Evolutionary conservation across 2,329 filamentous ascomycete species (phyloP).

Genomic region (Ceratocystis cacaofunesta): DNA sequence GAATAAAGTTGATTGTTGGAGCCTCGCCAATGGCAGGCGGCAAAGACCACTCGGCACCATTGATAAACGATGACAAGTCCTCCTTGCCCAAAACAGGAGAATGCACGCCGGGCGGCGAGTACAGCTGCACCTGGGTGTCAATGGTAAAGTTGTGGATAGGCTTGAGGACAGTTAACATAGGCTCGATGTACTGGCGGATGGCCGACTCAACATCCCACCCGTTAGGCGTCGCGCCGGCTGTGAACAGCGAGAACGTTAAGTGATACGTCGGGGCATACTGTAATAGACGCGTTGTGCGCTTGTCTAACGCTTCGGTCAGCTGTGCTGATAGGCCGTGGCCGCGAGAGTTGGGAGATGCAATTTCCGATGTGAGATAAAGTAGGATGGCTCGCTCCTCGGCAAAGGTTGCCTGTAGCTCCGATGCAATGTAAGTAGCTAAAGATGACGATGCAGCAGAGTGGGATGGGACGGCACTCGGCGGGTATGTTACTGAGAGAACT

Average conservation of each 20-base stretch:
- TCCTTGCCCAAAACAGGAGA: conserved; percentile 59
- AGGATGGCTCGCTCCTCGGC: conserved; percentile 80
- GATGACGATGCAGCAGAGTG: conserved; percentile 50
- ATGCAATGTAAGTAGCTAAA: conserved; percentile 63
- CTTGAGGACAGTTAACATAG: conserved; percentile 62
- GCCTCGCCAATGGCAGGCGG: conserved; percentile 86
- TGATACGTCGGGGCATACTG: conserved; percentile 92
- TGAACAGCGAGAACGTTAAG: conserved; percentile 89
- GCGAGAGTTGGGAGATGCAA: conserved; percentile 35
- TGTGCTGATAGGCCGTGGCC: conserved; percentile 35
- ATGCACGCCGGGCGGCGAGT: conserved; percentile 56
- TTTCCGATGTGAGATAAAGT: conserved; percentile 53
- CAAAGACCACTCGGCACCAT: conserved; percentile 92
- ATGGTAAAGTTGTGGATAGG: conserved; percentile 90
- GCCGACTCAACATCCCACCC: conserved; percentile 84
- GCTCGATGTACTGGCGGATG: conserved; percentile 64
- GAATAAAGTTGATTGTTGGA: conserved; percentile 88
- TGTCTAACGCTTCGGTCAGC: conserved; percentile 41
- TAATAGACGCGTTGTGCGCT: conserved; percentile 68
- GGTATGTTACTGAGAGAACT: conserved; percentile 63
- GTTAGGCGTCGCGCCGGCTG: conserved; percentile 59
- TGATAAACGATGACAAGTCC: conserved; percentile 87
- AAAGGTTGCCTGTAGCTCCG: conserved; percentile 63
- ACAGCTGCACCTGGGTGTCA: conserved; percentile 90
- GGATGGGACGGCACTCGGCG: conserved; percentile 51